A percentile compares a stretch with the other conserved stretches of the same genome.
phyloP scores from a whole-genome alignment of 2,329 filamentous ascomycete genomes.

The Neonectria faginata region DNA sequence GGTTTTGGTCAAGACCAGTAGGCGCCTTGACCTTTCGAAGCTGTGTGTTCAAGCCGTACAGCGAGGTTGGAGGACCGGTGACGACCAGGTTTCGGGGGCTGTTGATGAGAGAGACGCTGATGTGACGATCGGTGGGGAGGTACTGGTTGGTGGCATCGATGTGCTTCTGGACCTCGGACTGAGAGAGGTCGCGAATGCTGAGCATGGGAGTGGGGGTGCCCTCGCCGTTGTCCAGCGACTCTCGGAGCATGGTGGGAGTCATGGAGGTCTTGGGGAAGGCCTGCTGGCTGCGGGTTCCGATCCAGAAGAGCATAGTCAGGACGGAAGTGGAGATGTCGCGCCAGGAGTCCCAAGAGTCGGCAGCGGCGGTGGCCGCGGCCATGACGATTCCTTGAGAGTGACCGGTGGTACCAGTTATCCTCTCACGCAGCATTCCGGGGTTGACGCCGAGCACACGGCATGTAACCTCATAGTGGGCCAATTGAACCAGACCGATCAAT shows the following conservation, averaged over 20 bases:
- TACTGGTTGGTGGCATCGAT: slow-evolving; percentile 98
- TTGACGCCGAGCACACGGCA: slow-evolving; percentile 92
- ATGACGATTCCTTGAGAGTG: slow-evolving; percentile 98
- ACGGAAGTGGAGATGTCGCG: slow-evolving; percentile 82
- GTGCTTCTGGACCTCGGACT: slow-evolving; percentile 91
- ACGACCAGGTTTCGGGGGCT: slow-evolving; percentile 97
- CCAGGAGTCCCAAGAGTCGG: slow-evolving; percentile 93
- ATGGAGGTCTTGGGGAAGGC: slow-evolving; percentile 96
- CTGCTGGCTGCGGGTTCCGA: slow-evolving; percentile 95
- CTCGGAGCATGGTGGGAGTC: slow-evolving; percentile 88
- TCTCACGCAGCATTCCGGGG: slow-evolving; percentile 87
- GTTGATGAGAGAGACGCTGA: slow-evolving; percentile 95
- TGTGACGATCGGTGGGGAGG: slow-evolving; percentile 90
- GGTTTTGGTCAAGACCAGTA: slow-evolving; percentile 95
- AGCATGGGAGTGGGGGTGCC: slow-evolving; percentile 98
- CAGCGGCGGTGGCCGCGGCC: slow-evolving; percentile 89
- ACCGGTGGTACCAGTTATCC: slow-evolving; percentile 88
- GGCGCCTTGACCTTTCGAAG: slow-evolving; percentile 97
- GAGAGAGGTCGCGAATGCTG: slow-evolving; percentile 92
- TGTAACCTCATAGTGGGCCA: slow-evolving; percentile 94
- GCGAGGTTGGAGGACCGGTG: slow-evolving; percentile 92
- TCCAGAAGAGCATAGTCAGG: slow-evolving; percentile 97
- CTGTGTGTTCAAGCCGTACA: slow-evolving; percentile 95
- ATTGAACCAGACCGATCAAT: slow-evolving; percentile 93
- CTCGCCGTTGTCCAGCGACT: slow-evolving; percentile 94